Evolutionary conservation across 2,329 filamentous ascomycete species (phyloP), one percentile per base, ranked within the genome.

Genomic region (Ophiostoma novo-ulmi): DNA sequence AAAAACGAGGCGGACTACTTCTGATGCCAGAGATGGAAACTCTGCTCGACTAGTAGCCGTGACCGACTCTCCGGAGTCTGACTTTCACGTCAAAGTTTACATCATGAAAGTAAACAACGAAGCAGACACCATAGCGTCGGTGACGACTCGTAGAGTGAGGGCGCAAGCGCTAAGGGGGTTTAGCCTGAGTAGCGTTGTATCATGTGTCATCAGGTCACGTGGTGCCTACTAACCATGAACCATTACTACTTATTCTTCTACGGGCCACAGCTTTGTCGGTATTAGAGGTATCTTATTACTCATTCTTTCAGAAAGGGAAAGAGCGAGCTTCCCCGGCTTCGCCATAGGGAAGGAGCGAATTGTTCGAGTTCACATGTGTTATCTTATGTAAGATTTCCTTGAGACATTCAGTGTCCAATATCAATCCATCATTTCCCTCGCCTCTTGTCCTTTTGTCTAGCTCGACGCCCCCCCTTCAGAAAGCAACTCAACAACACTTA

Each of bases 271-370:
- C 31, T 3, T 31, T 31, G 31, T 31, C 3, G 26, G 26, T 31
- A 31, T 3, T 31, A 31, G 31, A 31, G 3, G 31, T 31, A 31
- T 31, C 31, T 31, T 31, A 31, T 31, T 31, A 31, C 26, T 31
- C 26, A 31, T 31, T 31, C 58, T 63, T 14, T n/a, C 31, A 6
- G 14, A 26, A 22, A 35, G 55, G 68, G 68, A 52, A 71, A 35
- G 67, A 68, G 36, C 70, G 52, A 68, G 31, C 63, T 71, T 64
- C 22, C 22, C 52, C 8, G 67, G 39, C 17, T 69, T 68, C 70
- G 70, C 70, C 64, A 71, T 68, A 70, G 70, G 70, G 68, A 68
- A 67, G 36, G 48, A 68, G 68, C 20, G 44, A 69, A 4, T 17
- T n/a, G 22, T 35, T n/a, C 44, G 44, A 31, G 35, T 38, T n/a